phyloP scores from a whole-genome alignment of 2,329 filamentous ascomycete species.

The Grosmannia huntii region DNA sequence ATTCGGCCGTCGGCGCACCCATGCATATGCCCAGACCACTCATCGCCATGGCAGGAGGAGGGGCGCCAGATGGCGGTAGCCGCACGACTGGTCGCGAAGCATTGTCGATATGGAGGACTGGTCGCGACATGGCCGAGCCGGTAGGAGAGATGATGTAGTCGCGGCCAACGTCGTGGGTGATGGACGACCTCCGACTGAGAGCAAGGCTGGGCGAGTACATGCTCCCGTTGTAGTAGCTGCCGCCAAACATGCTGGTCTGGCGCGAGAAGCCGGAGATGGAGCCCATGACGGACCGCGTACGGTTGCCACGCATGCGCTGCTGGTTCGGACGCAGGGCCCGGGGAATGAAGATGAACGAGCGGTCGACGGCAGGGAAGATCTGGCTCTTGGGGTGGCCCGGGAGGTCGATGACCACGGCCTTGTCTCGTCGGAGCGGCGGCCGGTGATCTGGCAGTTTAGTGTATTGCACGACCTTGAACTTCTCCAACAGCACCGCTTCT shows the following conservation, averaged over 20 bases:
- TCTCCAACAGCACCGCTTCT: conserved; percentile 56
- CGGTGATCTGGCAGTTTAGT: conserved; percentile 90
- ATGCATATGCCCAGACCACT: neutral
- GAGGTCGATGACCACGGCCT: conserved; percentile 86
- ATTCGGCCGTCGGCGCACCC: neutral
- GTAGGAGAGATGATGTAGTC: conserved; percentile 72
- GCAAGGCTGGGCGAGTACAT: conserved; percentile 75
- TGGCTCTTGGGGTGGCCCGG: conserved; percentile 70
- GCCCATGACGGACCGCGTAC: conserved; percentile 55
- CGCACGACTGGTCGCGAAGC: conserved; percentile 61
- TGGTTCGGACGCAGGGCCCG: conserved; percentile 87
- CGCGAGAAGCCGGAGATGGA: conserved; percentile 58
- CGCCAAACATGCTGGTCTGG: conserved; percentile 61
- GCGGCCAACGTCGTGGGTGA: conserved; percentile 49
- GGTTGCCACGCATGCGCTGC: conserved; percentile 63
- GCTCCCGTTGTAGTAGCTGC: conserved; percentile 55
- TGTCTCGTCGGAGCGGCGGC: conserved; percentile 86
- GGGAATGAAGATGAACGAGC: conserved; percentile 97
- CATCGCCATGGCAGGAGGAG: conserved; percentile 4
- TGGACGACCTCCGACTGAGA: conserved; percentile 82
- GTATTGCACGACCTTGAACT: conserved; percentile 76
- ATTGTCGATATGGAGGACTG: conserved; percentile 45
- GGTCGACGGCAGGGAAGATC: conserved; percentile 77
- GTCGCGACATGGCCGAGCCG: conserved; percentile 62
- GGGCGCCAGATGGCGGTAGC: conserved; percentile 46